phyloP scores from a whole-genome alignment of 1,139 yeast genomes.

The Sugiyamaella neomexicana region DNA sequence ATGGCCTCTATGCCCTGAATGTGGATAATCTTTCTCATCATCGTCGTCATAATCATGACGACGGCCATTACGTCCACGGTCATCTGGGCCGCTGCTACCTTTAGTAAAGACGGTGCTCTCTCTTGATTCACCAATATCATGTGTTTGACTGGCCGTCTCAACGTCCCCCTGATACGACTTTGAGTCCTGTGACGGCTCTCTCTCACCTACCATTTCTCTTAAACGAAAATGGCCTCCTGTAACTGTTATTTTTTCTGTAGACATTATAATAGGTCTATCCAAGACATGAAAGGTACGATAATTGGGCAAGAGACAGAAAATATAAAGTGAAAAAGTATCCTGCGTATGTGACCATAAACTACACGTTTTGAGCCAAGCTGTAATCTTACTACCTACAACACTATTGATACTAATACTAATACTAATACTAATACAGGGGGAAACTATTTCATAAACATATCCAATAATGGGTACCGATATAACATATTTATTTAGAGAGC shows the following conservation, averaged over 20 bases:
- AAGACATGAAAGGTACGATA: not conserved
- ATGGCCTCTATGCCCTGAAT: not conserved
- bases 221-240: not conserved
- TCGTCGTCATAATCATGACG: not conserved
- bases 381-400: not conserved
- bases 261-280: not conserved
- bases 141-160: not conserved
- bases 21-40: not conserved
- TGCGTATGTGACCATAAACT: not conserved
- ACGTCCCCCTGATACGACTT: not conserved
- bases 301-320: too few relatives aligned
- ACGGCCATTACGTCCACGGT: not conserved
- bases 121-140: not conserved
- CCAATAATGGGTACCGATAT: constrained; percentile 22
- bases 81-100: not conserved
- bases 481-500: constrained; percentile 31
- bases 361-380: not conserved
- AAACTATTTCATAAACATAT: too few relatives aligned
- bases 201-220: not conserved
- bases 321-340: too few relatives aligned
- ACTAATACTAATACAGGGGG: not conserved
- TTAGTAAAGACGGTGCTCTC: not conserved
- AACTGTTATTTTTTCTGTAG: not conserved
- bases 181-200: not conserved
- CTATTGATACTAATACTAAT: not conserved